phyloP scores from a whole-genome alignment of 73 alveolate genomes.

The Uronychia binucleata region DNA sequence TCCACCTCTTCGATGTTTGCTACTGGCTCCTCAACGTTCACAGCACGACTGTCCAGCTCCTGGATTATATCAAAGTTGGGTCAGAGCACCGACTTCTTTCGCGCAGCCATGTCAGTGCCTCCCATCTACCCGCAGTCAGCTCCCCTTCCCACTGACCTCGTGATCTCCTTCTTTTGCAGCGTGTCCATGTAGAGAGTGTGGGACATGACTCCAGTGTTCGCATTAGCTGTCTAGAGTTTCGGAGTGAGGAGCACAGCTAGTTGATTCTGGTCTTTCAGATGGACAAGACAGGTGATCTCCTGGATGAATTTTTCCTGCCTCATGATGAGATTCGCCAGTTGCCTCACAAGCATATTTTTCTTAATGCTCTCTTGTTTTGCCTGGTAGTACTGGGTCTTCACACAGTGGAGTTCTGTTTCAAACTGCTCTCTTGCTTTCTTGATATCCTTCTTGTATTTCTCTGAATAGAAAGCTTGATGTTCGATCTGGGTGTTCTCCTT shows the following conservation, averaged over 20 bases:
- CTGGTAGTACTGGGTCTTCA: not conserved
- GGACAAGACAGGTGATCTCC: not conserved
- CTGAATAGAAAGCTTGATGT: not conserved
- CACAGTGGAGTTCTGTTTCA: not conserved
- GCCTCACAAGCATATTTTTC: not conserved
- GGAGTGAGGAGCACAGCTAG: not conserved
- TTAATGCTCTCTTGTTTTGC: not conserved
- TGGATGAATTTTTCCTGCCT: not conserved
- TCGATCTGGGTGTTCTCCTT: not conserved
- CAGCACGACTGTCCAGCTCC: not conserved
- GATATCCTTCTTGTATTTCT: not conserved
- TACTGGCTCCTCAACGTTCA: not conserved
- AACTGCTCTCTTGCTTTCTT: not conserved
- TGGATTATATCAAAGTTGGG: not conserved
- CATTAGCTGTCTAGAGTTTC: too few species aligned
- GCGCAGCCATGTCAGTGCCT: not conserved
- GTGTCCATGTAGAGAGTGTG: not conserved
- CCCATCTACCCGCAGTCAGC: not conserved
- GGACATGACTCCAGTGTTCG: not conserved
- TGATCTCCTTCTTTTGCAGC: not conserved
- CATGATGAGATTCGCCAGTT: not conserved
- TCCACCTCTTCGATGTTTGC: not conserved
- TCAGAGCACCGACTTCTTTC: not conserved
- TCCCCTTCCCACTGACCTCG: not conserved
- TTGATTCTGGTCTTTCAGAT: not conserved